Evolutionary conservation across 2,329 filamentous ascomycete genomes (phyloP), one percentile per base, ranked within the genome.

Genomic region (Colletotrichum lupini): DNA sequence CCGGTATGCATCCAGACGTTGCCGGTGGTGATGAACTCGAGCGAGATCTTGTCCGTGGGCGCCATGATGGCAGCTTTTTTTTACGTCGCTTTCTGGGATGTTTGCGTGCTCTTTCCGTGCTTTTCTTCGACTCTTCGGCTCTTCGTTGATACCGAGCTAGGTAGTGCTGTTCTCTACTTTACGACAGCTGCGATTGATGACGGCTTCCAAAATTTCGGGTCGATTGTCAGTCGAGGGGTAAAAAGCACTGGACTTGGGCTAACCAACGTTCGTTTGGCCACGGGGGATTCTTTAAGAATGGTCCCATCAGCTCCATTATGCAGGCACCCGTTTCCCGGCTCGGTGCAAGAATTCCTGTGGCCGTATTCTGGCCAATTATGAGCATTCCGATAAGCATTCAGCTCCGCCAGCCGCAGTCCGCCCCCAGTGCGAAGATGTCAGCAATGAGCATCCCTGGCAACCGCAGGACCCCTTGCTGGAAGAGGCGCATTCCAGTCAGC

Each of bases 1-100:
- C 63, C 67, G 35, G 64, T 72, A 5, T 71, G 72, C 70, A 77
- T 73, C 56, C 66, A 75, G 52, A 76, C 71, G 12, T 68, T 76
- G 61, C 76, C 76, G 42, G 76, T 77, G 53, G 79, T 77, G n/a
- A 76, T 67, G 72, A 75, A 76, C 24, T 71, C 71, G 1, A 73
- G 19, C 7, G 71, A 70, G 67, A 71, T 26, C 22, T 56, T 59
- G 28, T 52, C 55, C 28, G 32, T 22, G 46, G 56, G 60, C 5
- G 9, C 26, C 67, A 71, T 70, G 42, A n/a, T 52, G 49, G 64
- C 42, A 32, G 7, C 12, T n/a, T 11, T 5, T 5, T 46, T 9
- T 14, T 12, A 2, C 8, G 4, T 49, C 8, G 0, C 12, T 30
- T 1, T 7, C 12, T 16, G n/a, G 26, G 52, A 42, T 5, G 3